Percentiles rank a stretch among this genome's conserved stretches.
These are phyloP conservation scores for Rhodotorula sp. DNA, from an alignment of 1,284 basidiomycete genomes.

Conservation along the genomic window DNA sequence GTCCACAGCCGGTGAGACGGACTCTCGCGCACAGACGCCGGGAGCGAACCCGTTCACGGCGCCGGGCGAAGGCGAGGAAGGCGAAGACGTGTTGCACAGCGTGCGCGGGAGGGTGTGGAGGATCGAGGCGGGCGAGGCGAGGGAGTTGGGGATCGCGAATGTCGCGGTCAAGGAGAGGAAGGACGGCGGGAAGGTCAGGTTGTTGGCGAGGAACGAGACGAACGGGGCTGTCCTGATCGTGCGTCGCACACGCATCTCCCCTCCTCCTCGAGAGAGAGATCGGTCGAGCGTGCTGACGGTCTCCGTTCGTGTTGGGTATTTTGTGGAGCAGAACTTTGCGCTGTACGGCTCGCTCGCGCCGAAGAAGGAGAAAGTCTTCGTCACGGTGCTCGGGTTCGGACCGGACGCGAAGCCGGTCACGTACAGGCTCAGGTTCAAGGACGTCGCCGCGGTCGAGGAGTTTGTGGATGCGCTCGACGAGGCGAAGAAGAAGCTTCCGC, in stretches of 20 bases:
- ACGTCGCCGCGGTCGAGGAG: conserved; percentile 28
- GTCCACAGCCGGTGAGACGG: background rate
- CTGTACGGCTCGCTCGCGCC: conserved; percentile 20
- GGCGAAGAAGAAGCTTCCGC: conserved; percentile 11
- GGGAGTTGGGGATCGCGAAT: conserved; percentile 28
- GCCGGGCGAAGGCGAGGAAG: conserved; percentile 37
- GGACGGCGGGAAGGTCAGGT: conserved; percentile 29
- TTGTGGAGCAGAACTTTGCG: conserved; percentile 43
- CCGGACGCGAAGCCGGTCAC: conserved; percentile 24
- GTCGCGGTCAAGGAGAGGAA: conserved; percentile 37
- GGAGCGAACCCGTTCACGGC: conserved; percentile 31
- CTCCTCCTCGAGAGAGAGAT: no score
- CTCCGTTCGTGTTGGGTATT: no score
- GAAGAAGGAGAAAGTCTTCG: conserved; percentile 36
- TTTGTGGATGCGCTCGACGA: conserved; percentile 21
- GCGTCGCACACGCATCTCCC: no score
- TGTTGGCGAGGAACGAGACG: conserved; percentile 40
- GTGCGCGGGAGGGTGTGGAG: conserved; percentile 18
- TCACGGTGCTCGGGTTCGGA: conserved; percentile 38
- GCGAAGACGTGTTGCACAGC: conserved; percentile 19
- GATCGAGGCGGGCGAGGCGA: conserved; percentile 16
- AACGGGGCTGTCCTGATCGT: conserved; percentile 40
- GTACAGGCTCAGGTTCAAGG: conserved; percentile 38
- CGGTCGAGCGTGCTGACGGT: background rate
- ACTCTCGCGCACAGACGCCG: conserved; percentile 19